Evolutionary conservation across 2,329 filamentous ascomycete genomes (phyloP), one percentile per base, ranked within the genome.

Genomic region (Pyrenochaeta sp.): DNA sequence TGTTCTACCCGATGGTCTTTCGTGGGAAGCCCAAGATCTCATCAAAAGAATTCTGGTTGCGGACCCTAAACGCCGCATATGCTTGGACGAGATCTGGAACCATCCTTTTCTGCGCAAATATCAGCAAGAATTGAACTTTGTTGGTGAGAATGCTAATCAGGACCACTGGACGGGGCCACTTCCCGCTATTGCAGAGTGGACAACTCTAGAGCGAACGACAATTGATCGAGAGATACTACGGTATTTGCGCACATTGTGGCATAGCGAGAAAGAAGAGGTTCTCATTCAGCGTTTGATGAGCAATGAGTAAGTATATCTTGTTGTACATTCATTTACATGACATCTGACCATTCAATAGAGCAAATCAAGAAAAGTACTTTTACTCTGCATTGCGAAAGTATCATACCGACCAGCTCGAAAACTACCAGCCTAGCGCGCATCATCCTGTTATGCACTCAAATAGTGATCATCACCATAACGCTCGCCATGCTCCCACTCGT

Each of bases 311-410:
- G 74, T 63, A 17, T 30, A 37, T 21, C 11, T 7, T 12, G 27
- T 18, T 4, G 9, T 5, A 27, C 4, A 27, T 7, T 4, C 4
- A 18, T 17, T 5, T 11, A 23, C 21, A 37, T 17, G 40, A 18
- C 10, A 32, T 31, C 48, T 48, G 36, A 50, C 48, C 56, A 35
- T 51, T n/a, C 29, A 20, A 30, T 54, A 94, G 90, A 60, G 81
- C 85, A 4, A 98, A 96, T 60, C 91, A 97, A 49, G 92, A 97
- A 71, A 96, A 97, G 70, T 84, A 94, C 62, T 97, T 98, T 75
- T 99, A 98, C 75, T 90, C 87, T 76, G 84, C 96, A 17, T 83
- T 99, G 7, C 78, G 89, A 60, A 90, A 89, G 73, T 96, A 97
- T 73, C 86, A 91, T 39, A 88, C 96, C 60, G 87, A 91, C 58